Evolutionary conservation across 2,329 filamentous ascomycete species (phyloP).

Genomic region (Diaporthe eres): DNA sequence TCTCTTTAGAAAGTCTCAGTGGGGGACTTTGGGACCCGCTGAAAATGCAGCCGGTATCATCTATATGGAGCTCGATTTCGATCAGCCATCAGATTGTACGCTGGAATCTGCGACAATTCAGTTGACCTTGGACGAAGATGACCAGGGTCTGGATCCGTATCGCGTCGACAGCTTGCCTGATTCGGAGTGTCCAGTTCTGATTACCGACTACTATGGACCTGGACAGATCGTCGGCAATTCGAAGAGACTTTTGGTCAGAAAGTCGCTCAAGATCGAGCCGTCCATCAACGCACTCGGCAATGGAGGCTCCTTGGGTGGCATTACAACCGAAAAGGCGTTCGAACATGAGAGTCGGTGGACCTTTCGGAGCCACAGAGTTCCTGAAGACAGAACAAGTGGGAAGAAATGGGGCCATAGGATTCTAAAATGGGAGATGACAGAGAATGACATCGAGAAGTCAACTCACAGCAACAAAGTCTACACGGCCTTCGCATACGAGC

Average conservation of each 20-base stretch:
- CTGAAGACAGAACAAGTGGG: background rate
- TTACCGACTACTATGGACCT: conserved; percentile 23
- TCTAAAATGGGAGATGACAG: conserved; percentile 49
- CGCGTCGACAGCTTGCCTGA: background rate
- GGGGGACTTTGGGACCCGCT: conserved; percentile 45
- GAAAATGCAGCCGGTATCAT: conserved; percentile 47
- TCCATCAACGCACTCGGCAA: background rate
- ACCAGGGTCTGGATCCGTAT: conserved; percentile 44
- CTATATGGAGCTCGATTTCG: conserved; percentile 49
- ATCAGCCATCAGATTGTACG: conserved; percentile 45
- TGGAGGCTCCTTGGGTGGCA: background rate
- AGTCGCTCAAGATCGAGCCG: conserved; percentile 2
- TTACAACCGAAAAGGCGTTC: conserved; percentile 38
- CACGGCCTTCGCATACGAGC: conserved; percentile 50
- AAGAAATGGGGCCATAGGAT: conserved; percentile 44
- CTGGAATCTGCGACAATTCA: conserved; percentile 46
- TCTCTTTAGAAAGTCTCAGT: conserved; percentile 44
- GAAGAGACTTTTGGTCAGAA: background rate
- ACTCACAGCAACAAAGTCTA: conserved; percentile 48
- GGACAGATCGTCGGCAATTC: background rate
- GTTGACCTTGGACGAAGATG: conserved; percentile 48
- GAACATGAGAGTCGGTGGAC: conserved; percentile 46
- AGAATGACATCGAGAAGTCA: conserved; percentile 49
- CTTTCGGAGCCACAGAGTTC: conserved; percentile 42
- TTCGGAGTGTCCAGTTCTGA: background rate